Evolutionary conservation across 2,329 filamentous ascomycete species (phyloP), one percentile per base, ranked within the genome.

Genomic region (Furcasterigmium furcatum): DNA sequence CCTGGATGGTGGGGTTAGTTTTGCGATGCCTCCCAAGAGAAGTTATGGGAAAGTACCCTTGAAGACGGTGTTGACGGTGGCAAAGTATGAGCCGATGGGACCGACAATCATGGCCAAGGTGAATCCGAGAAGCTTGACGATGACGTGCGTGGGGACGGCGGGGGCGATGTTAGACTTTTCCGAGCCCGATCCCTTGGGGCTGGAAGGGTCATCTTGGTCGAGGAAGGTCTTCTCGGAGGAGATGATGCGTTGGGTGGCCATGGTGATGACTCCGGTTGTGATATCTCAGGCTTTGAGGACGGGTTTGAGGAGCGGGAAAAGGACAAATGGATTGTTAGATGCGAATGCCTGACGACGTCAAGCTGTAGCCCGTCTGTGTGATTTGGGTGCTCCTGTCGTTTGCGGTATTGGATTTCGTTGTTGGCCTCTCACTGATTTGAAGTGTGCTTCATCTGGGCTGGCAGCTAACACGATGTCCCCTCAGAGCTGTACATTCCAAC

Each of bases 1-100:
- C 91, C 92, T 95, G 34, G n/a, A 2, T 9, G 18, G n/a, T 36
- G 40, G 19, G 5, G 10, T 18, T n/a, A n/a, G n/a, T n/a, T 39
- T 2, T 3, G 30, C 30, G 30, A 32, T n/a, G 9, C 13, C 14
- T 32, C 4, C 2, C 30, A 32, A n/a, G 14, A 1, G 13, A 38
- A 18, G 16, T 2, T 5, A 27, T 43, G 16, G 25, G 41, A 24
- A n/a, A 13, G 35, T 35, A 91, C 92, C 91, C 56, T 75, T 73
- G 68, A 95, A 96, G 22, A 96, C 57, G 1, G 74, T 78, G 59
- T 91, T 79, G 22, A 95, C 76, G 0, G 88, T 87, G 38, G 87
- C 59, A 64, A 95, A 99, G 68, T 96, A 99, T 35, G 87, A 90
- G 34, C 88, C 85, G 55, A 99, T 89, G 13, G 94, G 94, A 18